Evolutionary conservation across 2,329 filamentous ascomycete genomes (phyloP), one percentile per base, ranked within the genome.

Genomic region (Fusarium lateritium): DNA sequence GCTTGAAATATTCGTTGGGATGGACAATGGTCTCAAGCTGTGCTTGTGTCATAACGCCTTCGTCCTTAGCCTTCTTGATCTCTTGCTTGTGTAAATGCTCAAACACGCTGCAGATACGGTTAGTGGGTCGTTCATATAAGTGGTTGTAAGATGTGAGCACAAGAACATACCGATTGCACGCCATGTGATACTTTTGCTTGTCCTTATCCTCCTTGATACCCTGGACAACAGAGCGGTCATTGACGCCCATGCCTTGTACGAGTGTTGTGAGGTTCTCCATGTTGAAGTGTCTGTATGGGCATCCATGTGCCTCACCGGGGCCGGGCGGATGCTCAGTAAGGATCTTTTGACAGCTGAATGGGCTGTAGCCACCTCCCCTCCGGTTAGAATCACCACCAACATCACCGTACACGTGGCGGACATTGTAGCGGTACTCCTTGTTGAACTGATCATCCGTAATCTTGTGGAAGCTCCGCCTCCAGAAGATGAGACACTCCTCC

Each of bases 1-100:
- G 87, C 85, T 97, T 98, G 81, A 98, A 99, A 81, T 98, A 99
- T 70, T 95, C 94, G 78, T 99, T 99, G 13, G 96, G 96, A 80
- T 99, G 96, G 22, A 97, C 91, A 76, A 99, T 97, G 0, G 95
- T 98, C 80, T 98, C 95, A 42, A 97, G 84, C 78, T 97, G 93
- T 17, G 89, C 89, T 8, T 90, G 82, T 14, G 85, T 89, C 89
- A 91, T 91, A 52, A 90, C 84, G 7, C 88, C 86, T 50, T 94
- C 90, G 42, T 94, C 92, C 79, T 91, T 93, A 65, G 91, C 92
- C 75, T 87, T 89, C 76, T 89, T 92, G 61, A 96, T 88, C 77
- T 95, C 92, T 19, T 84, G 83, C 77, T 92, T 94, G 79, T 99
- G 94, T 19, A 91, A 82, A 77, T 91, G 88, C 75, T 99, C 96